Percentiles rank a stretch among this genome's conserved stretches.
Evolutionary conservation across 176 grass and related monocot species (phyloP).

Genomic region (Oryza punctata): DNA sequence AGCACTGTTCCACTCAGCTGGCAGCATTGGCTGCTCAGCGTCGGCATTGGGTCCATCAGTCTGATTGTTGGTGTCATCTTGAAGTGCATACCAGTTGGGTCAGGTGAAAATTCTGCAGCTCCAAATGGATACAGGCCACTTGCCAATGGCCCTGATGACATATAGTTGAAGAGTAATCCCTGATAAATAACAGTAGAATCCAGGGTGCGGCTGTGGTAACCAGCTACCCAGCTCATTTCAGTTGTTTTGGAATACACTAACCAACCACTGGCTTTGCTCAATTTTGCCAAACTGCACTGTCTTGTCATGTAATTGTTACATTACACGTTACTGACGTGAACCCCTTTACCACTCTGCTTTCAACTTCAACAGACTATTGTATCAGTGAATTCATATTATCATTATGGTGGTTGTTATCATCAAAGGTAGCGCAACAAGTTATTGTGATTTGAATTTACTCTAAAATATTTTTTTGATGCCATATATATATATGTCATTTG

Average conservation of each 20-base stretch:
- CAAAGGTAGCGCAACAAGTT: no score
- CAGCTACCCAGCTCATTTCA: neutral
- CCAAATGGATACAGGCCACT: conserved; percentile 62
- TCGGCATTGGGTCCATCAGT: conserved; percentile 70
- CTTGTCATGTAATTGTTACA: neutral
- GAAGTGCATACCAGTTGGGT: conserved; percentile 81
- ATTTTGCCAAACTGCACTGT: conserved; percentile 10
- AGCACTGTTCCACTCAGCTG: conserved; percentile 79
- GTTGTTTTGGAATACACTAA: neutral
- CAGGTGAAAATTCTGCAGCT: conserved; percentile 19
- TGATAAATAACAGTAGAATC: neutral
- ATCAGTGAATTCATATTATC: neutral
- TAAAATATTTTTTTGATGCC: no score
- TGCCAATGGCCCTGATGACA: conserved; percentile 65
- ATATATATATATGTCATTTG: no score
- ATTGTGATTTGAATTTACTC: no score
- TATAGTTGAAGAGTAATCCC: conserved; percentile 41
- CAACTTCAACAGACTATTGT: neutral
- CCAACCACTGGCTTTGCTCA: neutral
- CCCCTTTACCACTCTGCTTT: neutral
- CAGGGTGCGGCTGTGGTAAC: neutral
- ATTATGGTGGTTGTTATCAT: no score
- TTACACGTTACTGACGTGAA: neutral
- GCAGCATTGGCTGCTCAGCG: conserved; percentile 74
- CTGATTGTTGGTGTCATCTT: conserved; percentile 72